Evolutionary conservation across 768 basidiomycete species (phyloP), one percentile per base, ranked within the genome.

Genomic region (Coprinopsis strossmayeri): DNA sequence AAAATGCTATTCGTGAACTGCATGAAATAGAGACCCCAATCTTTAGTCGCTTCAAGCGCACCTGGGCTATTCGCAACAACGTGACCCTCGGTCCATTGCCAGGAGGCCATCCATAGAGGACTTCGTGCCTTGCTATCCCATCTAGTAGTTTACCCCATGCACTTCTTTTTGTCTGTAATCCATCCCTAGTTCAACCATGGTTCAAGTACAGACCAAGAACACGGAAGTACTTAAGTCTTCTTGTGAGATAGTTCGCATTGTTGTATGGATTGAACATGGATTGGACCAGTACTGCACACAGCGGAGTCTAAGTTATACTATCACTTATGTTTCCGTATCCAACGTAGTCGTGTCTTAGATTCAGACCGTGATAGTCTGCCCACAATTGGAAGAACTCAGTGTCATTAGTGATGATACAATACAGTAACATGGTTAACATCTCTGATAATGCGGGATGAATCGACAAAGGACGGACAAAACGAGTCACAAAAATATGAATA

Each of bases 51-150:
- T 26, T 53, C 9, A n/a, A 46, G 12, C 27, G 44, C 21, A 45
- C 50, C 11, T 53, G 39, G 13, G 57, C 48, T 13, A 44, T 59
- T 60, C 55, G 24, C 27, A 38, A 27, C 20, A 18, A 42, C 18
- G 18, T 46, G 24, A 43, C 34, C 15, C 5, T 23, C 35, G 30
- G 20, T 5, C 30, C 35, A 13, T 11, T 46, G 12, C 24, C 20
- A 13, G 23, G 30, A 1, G 30, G 30, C 15, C 15, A 32, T 7
- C 15, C 15, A 26, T 17, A 13, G 15, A 12, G 25, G n/a, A 5
- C 11, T 12, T 25, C 34, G 7, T 17, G n/a, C 2, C 17, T 20
- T 46, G 21, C n/a, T 18, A 26, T 38, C 32, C n/a, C n/a, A n/a
- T n/a, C n/a, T n/a, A n/a, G n/a, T n/a, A n/a, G n/a, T n/a, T n/a